phyloP scores from a whole-genome alignment of 1,139 yeast genomes.

The Taiozyma sp. region DNA sequence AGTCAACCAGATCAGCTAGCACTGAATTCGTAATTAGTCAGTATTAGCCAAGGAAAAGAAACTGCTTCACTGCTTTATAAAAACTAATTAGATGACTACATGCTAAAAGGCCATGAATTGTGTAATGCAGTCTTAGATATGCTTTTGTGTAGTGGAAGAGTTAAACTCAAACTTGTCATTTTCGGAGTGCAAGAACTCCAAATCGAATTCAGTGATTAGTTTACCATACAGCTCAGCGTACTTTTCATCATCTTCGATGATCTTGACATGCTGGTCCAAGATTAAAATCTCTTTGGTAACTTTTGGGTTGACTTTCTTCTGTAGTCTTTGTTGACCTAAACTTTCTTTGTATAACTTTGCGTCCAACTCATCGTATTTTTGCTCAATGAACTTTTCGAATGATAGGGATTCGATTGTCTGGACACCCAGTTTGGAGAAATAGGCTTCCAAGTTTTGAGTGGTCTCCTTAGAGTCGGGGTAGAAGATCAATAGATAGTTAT shows the following conservation, averaged over 20 bases:
- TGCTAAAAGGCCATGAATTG: neutral
- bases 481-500: conserved; percentile 18
- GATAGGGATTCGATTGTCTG: conserved; percentile 3
- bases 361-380: conserved; percentile 17
- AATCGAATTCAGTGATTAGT: conserved; percentile 18
- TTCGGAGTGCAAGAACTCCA: conserved; percentile 19
- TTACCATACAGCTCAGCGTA: conserved; percentile 10
- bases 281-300: conserved; percentile 11
- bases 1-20: neutral
- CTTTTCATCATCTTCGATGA: conserved; percentile 16
- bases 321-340: conserved; percentile 16
- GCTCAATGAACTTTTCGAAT: conserved; percentile 8
- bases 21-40: no score
- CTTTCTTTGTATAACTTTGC: conserved; percentile 18
- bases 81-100: neutral
- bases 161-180: conserved; percentile 12
- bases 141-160: conserved; percentile 17
- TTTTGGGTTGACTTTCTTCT: conserved; percentile 18
- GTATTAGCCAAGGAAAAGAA: no score
- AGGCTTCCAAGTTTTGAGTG: conserved; percentile 1
- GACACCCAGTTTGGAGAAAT: conserved; percentile 6
- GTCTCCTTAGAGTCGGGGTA: conserved; percentile 11
- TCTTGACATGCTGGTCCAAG: conserved; percentile 15
- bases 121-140: neutral
- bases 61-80: no score